Evolutionary conservation across 2,329 filamentous ascomycete species (phyloP).

Genomic region (Nemania diffusa): DNA sequence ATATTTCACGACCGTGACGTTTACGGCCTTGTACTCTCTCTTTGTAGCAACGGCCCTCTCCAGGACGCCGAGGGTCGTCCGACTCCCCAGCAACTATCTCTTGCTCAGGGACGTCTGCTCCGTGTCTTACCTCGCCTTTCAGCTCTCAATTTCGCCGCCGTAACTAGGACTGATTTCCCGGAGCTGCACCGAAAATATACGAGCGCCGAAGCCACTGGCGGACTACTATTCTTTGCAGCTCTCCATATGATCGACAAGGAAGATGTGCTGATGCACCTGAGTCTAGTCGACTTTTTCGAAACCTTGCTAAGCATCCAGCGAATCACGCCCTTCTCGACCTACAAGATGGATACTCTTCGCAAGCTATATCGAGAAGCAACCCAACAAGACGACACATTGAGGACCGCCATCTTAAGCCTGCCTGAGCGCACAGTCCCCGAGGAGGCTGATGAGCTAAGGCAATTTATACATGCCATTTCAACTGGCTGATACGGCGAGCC

Average conservation of each 20-base stretch:
- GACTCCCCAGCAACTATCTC: slow-evolving; percentile 54
- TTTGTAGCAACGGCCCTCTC: slow-evolving; percentile 49
- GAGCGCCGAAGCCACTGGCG: slow-evolving; percentile 45
- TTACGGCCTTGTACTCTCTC: slow-evolving; percentile 58
- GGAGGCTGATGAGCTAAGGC: slow-evolving; percentile 59
- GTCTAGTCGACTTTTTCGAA: slow-evolving; percentile 65
- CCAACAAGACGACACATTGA: slow-evolving; percentile 53
- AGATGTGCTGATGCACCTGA: slow-evolving; percentile 63
- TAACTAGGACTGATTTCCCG: slow-evolving; percentile 53
- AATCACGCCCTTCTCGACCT: slow-evolving; percentile 51
- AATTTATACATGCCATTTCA: slow-evolving; percentile 58
- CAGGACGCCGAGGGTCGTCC: slow-evolving; percentile 42
- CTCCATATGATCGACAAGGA: slow-evolving; percentile 62
- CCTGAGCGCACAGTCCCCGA: slow-evolving; percentile 63
- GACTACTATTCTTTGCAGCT: slow-evolving; percentile 62
- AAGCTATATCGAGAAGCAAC: slow-evolving; percentile 56
- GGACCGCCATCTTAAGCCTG: slow-evolving; percentile 53
- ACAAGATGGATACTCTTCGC: slow-evolving; percentile 52
- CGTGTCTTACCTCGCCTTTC: slow-evolving; percentile 63
- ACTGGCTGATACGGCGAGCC: slow-evolving; percentile 40
- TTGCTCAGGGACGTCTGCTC: slow-evolving; percentile 65
- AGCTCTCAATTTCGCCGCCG: slow-evolving; percentile 56
- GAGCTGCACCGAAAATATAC: slow-evolving; percentile 48
- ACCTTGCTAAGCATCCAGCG: slow-evolving; percentile 60
- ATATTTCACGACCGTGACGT: slow-evolving; percentile 59